Percentiles rank a stretch among this genome's conserved stretches.
Evolutionary conservation across 495 filamentous ascomycete species (phyloP).

Genomic region (Staphylotrichum tortipilum): DNA sequence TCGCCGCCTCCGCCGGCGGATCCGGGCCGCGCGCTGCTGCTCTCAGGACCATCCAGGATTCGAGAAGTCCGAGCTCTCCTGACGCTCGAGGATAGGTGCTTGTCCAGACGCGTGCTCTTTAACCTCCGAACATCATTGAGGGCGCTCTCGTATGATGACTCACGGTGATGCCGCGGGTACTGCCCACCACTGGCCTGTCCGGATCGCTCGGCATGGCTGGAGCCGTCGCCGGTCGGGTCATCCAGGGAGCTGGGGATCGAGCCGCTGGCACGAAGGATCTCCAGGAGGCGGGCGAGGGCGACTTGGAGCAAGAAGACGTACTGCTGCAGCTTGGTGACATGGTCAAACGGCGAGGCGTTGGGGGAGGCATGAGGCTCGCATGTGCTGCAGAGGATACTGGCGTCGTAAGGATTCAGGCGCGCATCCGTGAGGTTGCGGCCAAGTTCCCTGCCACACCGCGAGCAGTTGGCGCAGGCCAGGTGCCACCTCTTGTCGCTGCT

Average conservation of each 20-base stretch:
- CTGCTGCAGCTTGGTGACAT: slow-evolving; percentile 76
- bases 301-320: slow-evolving; percentile 89
- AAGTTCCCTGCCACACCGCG: slow-evolving; percentile 64
- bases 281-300: slow-evolving; percentile 80
- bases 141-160: slow-evolving; percentile 85
- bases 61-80: slow-evolving; percentile 83
- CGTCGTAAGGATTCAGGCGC: slow-evolving; percentile 54
- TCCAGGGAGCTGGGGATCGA: slow-evolving; percentile 70
- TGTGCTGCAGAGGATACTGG: slow-evolving; percentile 57
- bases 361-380: slow-evolving; percentile 42
- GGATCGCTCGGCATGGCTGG: slow-evolving; percentile 63
- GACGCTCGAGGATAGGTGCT: slow-evolving; percentile 82
- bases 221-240: slow-evolving; percentile 60
- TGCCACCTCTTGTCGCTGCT: slow-evolving; percentile 74
- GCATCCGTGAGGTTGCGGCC: slow-evolving; percentile 54
- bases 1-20: slow-evolving; percentile 64
- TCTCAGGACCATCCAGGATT: slow-evolving; percentile 87
- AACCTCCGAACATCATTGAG: slow-evolving; percentile 89
- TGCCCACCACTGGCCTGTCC: slow-evolving; percentile 64
- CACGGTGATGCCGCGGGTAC: slow-evolving; percentile 47
- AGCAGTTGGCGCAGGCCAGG: slow-evolving; percentile 66
- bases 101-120: slow-evolving; percentile 87
- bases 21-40: slow-evolving; percentile 64
- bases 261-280: slow-evolving; percentile 74
- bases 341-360: slow-evolving; percentile 39